phyloP scores from a whole-genome alignment of 352 stramenopile genomes.

The Phytophthora podocarpi region DNA sequence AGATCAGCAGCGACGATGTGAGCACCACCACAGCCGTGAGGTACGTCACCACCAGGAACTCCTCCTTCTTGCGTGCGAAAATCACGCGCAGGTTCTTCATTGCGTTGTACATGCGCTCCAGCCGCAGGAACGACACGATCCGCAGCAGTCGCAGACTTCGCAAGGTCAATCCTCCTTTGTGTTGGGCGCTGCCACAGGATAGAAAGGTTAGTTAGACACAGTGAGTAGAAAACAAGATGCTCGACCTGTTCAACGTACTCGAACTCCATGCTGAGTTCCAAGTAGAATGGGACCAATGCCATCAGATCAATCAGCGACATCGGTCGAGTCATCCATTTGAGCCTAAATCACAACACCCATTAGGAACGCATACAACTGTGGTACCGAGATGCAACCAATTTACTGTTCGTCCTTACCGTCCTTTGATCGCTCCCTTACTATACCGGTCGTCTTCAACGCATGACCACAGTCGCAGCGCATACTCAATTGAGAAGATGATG shows the following conservation, averaged over 20 bases:
- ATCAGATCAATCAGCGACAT: slow-evolving; percentile 64
- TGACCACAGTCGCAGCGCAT: slow-evolving; percentile 60
- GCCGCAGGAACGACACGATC: slow-evolving; percentile 59
- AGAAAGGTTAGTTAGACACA: neutral
- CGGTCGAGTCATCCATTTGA: slow-evolving; percentile 65
- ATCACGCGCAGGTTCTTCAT: slow-evolving; percentile 62
- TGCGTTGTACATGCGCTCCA: slow-evolving; percentile 68
- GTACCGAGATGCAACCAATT: too few species aligned
- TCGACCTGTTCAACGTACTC: slow-evolving; percentile 31
- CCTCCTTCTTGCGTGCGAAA: slow-evolving; percentile 64
- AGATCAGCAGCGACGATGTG: slow-evolving; percentile 65
- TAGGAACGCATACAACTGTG: too few species aligned
- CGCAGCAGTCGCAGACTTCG: slow-evolving; percentile 62
- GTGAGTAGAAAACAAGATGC: too few species aligned
- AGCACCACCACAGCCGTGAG: slow-evolving; percentile 59
- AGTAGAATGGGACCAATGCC: slow-evolving; percentile 60
- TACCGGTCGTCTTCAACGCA: slow-evolving; percentile 66
- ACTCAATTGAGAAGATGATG: slow-evolving; percentile 67
- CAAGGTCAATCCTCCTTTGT: slow-evolving; percentile 51
- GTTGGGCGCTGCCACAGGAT: slow-evolving; percentile 3
- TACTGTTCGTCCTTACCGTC: slow-evolving; percentile 30
- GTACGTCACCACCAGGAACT: slow-evolving; percentile 66
- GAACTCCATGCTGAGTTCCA: slow-evolving; percentile 57
- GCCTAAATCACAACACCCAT: slow-evolving; percentile 24
- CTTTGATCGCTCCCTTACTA: slow-evolving; percentile 34